Base-by-base conservation (phyloP, 768 basidiomycete species). In the Asterophora lycoperdoides region DNA sequence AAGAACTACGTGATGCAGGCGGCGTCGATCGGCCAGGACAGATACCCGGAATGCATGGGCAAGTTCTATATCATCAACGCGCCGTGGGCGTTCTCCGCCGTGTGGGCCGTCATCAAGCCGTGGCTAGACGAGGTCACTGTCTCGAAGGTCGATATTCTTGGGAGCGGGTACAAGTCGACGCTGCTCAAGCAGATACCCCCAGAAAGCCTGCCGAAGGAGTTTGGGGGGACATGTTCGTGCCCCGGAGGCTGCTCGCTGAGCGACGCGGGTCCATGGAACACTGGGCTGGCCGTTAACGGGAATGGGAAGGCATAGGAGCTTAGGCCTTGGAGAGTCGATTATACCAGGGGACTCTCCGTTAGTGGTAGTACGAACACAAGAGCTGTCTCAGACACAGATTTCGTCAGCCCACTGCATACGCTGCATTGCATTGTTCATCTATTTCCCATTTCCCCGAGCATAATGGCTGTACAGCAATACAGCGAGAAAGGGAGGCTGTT, bases 21-120 rank as follows among this genome's bases (percentile, higher is more conserved):
- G 0, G 72, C 86, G 0, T 62, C 65, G 18, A 85, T 99, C 66
- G 89, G 91, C 8, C 93, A 96, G 68, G 80, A 96, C 72, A 76
- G 87, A 56, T 98, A 93, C 67, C 90, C 93, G 1, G 91, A 95
- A 67, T 82, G 77, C 56, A 92, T 97, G 95, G 95, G 95, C 73
- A 91, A 89, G 65, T 97, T 99, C 75, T 99, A 90, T 76, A 93
- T 98, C 77, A 89, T 96, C 78, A 97, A 98, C 62, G 89, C 92
- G 0, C 95, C 95, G 0, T 97, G 86, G 83, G 77, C 83, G 45
- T 99, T 99, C 74, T 79, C 80, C 43, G 79, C 86, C 33, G 87
- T 95, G 17, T 99, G 94, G 94, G 63, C 72, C 15, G 64, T 93
- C 55, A 81, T 98, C 73, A 95, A 91, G 72, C 83, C 82, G 2